Conservation (phyloP, 495 filamentous ascomycete genomes). For the Penicillium paradoxum region DNA sequence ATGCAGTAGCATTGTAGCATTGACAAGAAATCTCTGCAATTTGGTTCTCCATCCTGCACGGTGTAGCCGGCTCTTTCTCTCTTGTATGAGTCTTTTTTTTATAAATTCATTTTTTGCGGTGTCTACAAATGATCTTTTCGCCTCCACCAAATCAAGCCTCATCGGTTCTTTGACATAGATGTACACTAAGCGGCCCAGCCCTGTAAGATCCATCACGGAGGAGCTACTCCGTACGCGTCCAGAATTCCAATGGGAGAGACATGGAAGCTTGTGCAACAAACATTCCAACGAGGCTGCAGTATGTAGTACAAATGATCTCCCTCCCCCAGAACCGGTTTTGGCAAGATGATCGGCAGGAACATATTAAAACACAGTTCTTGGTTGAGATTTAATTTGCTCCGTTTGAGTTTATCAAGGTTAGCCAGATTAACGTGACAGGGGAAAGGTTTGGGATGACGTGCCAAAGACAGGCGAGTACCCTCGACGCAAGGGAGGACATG, state of each 20-base stretch:
- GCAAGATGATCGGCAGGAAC: slow-evolving; percentile 13
- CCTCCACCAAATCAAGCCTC: neutral
- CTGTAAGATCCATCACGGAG: neutral
- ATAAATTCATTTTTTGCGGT: too few relatives aligned
- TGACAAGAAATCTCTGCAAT: neutral
- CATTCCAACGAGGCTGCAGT: neutral
- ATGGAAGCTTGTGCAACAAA: slow-evolving; percentile 1
- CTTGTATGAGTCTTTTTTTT: too few relatives aligned
- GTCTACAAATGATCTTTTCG: neutral
- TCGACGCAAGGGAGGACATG: slow-evolving; percentile 17
- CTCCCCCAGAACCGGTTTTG: neutral
- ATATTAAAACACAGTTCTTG: neutral
- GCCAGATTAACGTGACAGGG: slow-evolving; percentile 6
- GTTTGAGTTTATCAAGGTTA: neutral
- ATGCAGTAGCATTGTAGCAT: too few relatives aligned
- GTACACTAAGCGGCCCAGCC: too few relatives aligned
- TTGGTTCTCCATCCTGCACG: neutral
- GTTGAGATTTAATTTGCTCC: neutral
- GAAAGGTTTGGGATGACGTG: slow-evolving; percentile 3
- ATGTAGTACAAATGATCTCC: neutral
- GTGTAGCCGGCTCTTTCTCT: too few relatives aligned
- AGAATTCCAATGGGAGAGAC: neutral
- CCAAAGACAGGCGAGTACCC: neutral
- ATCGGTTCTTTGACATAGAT: too few relatives aligned
- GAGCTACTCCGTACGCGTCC: slow-evolving; percentile 4